phyloP scores from a whole-genome alignment of 1,139 yeast species.

The Kurtzmaniella quercitrusa region DNA sequence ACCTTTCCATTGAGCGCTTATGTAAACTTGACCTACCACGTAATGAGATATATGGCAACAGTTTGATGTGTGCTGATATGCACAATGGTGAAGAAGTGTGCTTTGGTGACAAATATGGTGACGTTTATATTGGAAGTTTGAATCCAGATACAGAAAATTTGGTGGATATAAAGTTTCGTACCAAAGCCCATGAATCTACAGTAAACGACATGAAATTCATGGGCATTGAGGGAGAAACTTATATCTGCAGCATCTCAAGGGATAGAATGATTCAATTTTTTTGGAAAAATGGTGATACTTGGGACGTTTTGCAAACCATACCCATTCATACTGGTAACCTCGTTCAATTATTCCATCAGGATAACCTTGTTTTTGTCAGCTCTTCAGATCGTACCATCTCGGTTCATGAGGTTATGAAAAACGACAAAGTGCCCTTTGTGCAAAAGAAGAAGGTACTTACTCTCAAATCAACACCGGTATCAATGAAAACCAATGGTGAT shows the following conservation, averaged over 20 bases:
- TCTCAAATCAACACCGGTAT: constrained; percentile 46
- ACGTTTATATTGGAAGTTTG: constrained; percentile 20
- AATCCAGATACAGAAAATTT: background rate
- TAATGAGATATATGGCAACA: constrained; percentile 25
- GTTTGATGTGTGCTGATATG: constrained; percentile 25
- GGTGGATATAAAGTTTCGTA: constrained; percentile 15
- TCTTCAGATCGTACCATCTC: constrained; percentile 60
- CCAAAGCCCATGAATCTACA: constrained; percentile 48
- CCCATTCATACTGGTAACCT: constrained; percentile 57
- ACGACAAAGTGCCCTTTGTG: constrained; percentile 14
- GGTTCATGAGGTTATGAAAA: constrained; percentile 35
- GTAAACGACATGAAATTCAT: constrained; percentile 41
- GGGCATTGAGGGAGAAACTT: constrained; percentile 16
- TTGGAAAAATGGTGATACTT: constrained; percentile 17
- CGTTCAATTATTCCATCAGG: constrained; percentile 27
- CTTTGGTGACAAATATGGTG: constrained; percentile 49
- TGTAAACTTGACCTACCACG: constrained; percentile 19
- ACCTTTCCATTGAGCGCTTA: constrained; percentile 11
- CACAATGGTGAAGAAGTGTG: constrained; percentile 21
- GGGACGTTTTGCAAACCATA: constrained; percentile 56
- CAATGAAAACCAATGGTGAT: constrained; percentile 24
- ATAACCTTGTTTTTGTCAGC: constrained; percentile 42
- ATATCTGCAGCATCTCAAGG: constrained; percentile 48
- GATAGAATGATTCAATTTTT: constrained; percentile 63
- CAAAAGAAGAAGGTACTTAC: constrained; percentile 46